Conservation (phyloP, 805 yeast species). For the Spathaspora hagerdaliae region DNA sequence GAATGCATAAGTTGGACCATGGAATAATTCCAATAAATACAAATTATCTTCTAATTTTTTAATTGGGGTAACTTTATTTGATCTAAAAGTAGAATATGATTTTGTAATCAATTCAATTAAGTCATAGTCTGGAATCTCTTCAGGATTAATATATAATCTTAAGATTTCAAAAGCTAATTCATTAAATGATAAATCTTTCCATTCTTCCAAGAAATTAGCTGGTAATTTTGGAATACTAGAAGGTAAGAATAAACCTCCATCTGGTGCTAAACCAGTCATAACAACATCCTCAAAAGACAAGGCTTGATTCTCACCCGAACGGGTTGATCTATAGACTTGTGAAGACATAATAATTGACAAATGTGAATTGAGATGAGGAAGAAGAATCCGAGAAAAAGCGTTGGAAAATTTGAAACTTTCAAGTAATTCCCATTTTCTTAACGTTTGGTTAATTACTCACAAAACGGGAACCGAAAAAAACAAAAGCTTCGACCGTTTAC, state of each 20-base stretch:
- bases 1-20: constrained; percentile 98
- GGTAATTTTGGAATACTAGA: constrained; percentile 69
- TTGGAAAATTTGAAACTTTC: not conserved
- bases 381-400: not conserved
- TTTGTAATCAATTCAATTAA: constrained; percentile 56
- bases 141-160: constrained; percentile 67
- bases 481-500: not conserved
- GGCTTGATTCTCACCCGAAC: constrained; percentile 47
- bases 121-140: constrained; percentile 72
- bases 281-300: constrained; percentile 77
- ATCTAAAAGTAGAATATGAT: constrained; percentile 89
- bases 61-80: constrained; percentile 85
- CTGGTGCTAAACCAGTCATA: constrained; percentile 89
- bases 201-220: constrained; percentile 50
- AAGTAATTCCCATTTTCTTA: too few species aligned
- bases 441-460: too few species aligned
- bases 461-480: too few species aligned
- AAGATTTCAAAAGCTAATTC: constrained; percentile 85
- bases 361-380: not conserved
- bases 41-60: constrained; percentile 58
- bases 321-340: constrained; percentile 76
- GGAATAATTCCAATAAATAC: constrained; percentile 87
- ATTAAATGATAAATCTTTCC: constrained; percentile 76
- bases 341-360: constrained; percentile 21
- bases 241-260: constrained; percentile 95